Base-by-base conservation (phyloP, 1,284 basidiomycete genomes). In the Sanghuangporus sanghuang region DNA sequence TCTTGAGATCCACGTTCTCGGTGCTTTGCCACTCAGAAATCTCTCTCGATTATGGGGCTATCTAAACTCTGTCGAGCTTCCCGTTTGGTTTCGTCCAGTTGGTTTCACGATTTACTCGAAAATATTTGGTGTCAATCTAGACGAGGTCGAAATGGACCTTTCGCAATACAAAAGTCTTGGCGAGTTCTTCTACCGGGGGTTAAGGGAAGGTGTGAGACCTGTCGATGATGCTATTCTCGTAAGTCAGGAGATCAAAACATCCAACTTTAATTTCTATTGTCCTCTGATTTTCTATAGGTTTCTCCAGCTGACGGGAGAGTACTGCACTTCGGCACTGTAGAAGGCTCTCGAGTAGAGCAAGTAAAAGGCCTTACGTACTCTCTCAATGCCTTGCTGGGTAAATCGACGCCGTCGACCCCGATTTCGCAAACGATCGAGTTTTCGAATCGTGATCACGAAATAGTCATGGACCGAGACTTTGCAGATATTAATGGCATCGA, bases 311-410 rank as follows among this genome's bases (percentile, higher is more conserved):
- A 99, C 70, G 97, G 96, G 9, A 90, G 82, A 1, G 85, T 99
- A 2, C 80, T 99, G 42, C 96, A 99, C 73, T 95, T 96, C 69
- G 97, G 96, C 32, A 86, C 87, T 2, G 93, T 99, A 68, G 77
- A 84, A 60, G 87, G 89, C 67, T 85, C 89, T 50, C 86, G 87
- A 36, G 93, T 99, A 50, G 96, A 98, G 74, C 96, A 98, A 77
- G 95, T 99, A 72, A 99, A 99, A 76, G 96, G 96, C 16, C 89
- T 97, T 68, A 98, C 95, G 0, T 98, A 98, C 72, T 97, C 95
- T 6, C 84, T 99, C 27, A 92, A 96, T 68, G 95, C 96, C 0
- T 81, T 99, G 0, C 86, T 98, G 8, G 94, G 94, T 44, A 83
- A 90, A 35, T 86, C 89, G 64, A 78, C 78, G 50, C 69, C 75